phyloP scores from a whole-genome alignment of 2,329 filamentous ascomycete species.

The Paradendryphiella salina region DNA sequence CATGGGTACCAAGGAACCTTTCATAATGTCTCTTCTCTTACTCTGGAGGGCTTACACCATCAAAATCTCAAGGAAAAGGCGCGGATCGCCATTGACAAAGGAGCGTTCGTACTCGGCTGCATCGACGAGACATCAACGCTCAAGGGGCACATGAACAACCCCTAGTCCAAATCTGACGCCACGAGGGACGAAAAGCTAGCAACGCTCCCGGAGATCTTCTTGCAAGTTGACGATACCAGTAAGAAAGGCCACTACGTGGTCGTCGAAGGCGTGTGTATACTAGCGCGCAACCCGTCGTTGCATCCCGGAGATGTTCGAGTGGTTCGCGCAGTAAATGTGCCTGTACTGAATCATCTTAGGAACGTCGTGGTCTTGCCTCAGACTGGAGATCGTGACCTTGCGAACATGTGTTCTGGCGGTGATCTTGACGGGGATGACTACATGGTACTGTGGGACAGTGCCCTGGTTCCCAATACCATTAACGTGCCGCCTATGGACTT shows the following conservation, averaged over 20 bases:
- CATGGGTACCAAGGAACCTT: slow-evolving; percentile 73
- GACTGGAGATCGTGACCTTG: slow-evolving; percentile 78
- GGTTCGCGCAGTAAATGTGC: slow-evolving; percentile 78
- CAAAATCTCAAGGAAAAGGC: slow-evolving; percentile 93
- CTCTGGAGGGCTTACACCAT: slow-evolving; percentile 90
- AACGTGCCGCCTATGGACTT: slow-evolving; percentile 81
- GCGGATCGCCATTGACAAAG: slow-evolving; percentile 76
- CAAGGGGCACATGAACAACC: slow-evolving; percentile 66
- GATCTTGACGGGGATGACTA: slow-evolving; percentile 97
- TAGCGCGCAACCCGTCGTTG: slow-evolving; percentile 90
- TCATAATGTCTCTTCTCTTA: slow-evolving; percentile 74
- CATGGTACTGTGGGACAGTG: slow-evolving; percentile 85
- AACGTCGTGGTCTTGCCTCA: slow-evolving; percentile 88
- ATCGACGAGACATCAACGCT: slow-evolving; percentile 81
- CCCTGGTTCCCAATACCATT: slow-evolving; percentile 66
- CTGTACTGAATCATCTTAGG: slow-evolving; percentile 72
- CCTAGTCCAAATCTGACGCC: slow-evolving; percentile 51
- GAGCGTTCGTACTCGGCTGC: slow-evolving; percentile 85
- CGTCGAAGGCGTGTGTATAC: slow-evolving; percentile 75
- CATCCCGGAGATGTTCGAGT: slow-evolving; percentile 91
- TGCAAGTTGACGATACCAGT: slow-evolving; percentile 71
- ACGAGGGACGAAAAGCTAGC: slow-evolving; percentile 47
- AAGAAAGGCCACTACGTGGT: slow-evolving; percentile 62
- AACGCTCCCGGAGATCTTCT: slow-evolving; percentile 78
- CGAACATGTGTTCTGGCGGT: slow-evolving; percentile 94